Evolutionary conservation across 345 rosid species (phyloP), one percentile per base, ranked within the genome.

Genomic region (Hevea brasiliensis): DNA sequence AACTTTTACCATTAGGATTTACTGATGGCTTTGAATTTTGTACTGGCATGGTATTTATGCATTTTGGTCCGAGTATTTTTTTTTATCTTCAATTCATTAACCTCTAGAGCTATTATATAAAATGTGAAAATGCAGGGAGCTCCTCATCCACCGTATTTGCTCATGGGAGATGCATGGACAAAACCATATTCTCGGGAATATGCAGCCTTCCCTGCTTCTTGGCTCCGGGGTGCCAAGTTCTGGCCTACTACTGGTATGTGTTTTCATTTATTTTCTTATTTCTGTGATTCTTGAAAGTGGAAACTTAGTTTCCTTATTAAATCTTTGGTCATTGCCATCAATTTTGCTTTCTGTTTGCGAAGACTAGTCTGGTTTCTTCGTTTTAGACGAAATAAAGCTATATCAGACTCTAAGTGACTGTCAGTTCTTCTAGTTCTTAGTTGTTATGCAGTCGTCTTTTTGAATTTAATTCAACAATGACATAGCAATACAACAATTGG

Each of bases 71-170:
- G 42, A 3, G 9, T 29, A 44, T 7, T 60, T 57, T 1, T 59
- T 27, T 0, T 17, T 50, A 14, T 12, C 10, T 53, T 53, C 9
- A 27, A 12, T 68, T 51, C 47, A 29, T 53, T 17, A 32, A 18
- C 48, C 11, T n/a, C 8, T 2, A 29, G 48, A 32, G 37, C 15
- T 4, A 35, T 53, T 35, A 26, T 53, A 53, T 75, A 21, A 82
- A 62, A 55, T 67, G 51, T 64, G 61, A 55, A 72, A 74, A 65
- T 77, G 80, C 94, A 96, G 99, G 87, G 96, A 80, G 98, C 99
- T 61, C 99, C 98, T 76, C 99, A 96, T 81, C 96, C 99, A 62
- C 98, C 95, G 80, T 90, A 94, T n/a, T 72, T 96, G 90, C 94
- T 96, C 74, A 93, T 96, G 99, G 96, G 88, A 82, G 98, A 96